phyloP scores from a whole-genome alignment of 2,329 filamentous ascomycete genomes.

The Calonectria naviculata region DNA sequence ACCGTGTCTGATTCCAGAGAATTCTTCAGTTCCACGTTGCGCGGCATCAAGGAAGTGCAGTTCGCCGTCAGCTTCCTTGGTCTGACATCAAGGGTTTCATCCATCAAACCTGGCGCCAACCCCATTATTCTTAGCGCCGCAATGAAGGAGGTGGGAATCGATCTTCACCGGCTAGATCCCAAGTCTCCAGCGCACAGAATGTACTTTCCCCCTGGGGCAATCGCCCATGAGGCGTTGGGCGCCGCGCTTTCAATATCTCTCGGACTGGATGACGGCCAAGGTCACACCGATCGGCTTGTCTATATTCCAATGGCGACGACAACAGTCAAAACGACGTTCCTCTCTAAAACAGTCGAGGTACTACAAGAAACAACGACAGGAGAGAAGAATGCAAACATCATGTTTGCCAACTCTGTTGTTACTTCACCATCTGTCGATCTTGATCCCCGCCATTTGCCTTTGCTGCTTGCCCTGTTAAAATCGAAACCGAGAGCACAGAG shows the following conservation, averaged over 20 bases:
- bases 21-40: conserved; percentile 88
- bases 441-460: conserved; percentile 89
- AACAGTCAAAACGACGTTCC: conserved; percentile 91
- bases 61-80: conserved; percentile 93
- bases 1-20: conserved; percentile 93
- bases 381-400: conserved; percentile 93
- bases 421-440: conserved; percentile 96
- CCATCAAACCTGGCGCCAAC: conserved; percentile 73
- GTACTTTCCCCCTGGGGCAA: conserved; percentile 94
- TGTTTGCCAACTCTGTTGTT: conserved; percentile 95
- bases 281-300: conserved; percentile 85
- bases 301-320: conserved; percentile 99
- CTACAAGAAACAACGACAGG: conserved; percentile 76
- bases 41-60: conserved; percentile 96
- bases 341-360: conserved; percentile 91
- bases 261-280: conserved; percentile 89
- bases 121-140: conserved; percentile 87
- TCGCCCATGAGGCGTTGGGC: conserved; percentile 93
- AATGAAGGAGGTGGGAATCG: conserved; percentile 96
- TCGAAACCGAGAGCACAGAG: conserved; percentile 54
- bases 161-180: conserved; percentile 89
- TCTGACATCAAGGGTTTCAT: conserved; percentile 81
- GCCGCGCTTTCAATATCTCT: conserved; percentile 94
- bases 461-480: conserved; percentile 82
- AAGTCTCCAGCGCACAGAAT: conserved; percentile 96